Evolutionary conservation across 768 basidiomycete species (phyloP), one percentile per base, ranked within the genome.

Genomic region (Cyclocybe aegerita): DNA sequence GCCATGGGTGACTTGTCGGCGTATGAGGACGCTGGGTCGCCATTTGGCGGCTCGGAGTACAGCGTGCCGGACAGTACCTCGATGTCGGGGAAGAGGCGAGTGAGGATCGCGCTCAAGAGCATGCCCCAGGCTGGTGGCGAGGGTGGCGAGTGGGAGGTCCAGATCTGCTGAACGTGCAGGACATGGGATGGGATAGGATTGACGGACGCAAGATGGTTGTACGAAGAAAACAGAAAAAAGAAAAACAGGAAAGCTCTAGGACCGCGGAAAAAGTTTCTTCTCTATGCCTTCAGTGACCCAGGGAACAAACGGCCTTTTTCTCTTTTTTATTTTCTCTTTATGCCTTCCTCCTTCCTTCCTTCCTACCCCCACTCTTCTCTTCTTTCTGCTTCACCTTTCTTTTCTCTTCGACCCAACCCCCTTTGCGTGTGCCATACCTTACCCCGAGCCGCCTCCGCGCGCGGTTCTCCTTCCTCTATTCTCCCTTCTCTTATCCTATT

Each of bases 91-190:
- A 78, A 75, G 59, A 77, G 81, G 35, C 77, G 85, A 35, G 83
- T 86, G 54, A 77, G 83, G 55, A 83, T 86, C 43, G 82, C 85
- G 29, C 69, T 88, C 54, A 86, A 82, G 68, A 82, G 78, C 58
- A 69, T 83, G 67, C 85, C 86, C 0, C 73, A 73, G 15, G 68
- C 76, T 30, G 84, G 83, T 40, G 77, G 78, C 54, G 83, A 85
- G 64, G 84, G 84, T 41, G 86, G 86, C 53, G 86, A 88, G 70
- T 88, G 87, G 86, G 86, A 90, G 65, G 85, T 90, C 40, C 80
- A 86, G 63, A 71, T 88, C 45, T 86, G 84, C 66, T 87, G 69
- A 54, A 32, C 52, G 45, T 46, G 17, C 40, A 32, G 52, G 38
- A 30, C 43, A 43, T 35, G 11, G 40, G 29, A 23, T 23, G 23